phyloP scores from a whole-genome alignment of 2,329 filamentous ascomycete species.

The Davidsoniella neocaledoniae region DNA sequence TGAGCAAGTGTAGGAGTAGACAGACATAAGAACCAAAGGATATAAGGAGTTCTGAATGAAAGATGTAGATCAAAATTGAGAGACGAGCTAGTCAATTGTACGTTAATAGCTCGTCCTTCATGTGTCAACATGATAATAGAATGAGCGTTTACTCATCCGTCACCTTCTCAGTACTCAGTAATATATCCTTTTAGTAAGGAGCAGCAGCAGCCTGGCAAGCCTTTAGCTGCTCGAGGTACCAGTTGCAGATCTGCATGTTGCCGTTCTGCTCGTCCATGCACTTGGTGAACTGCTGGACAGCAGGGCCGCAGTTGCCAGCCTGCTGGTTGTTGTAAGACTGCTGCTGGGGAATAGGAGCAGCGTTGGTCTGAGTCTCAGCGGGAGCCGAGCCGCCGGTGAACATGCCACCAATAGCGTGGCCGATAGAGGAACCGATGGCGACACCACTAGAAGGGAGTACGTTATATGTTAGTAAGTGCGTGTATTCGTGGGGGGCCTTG shows the following conservation, averaged over 20 bases:
- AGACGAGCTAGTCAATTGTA: neutral
- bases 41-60: neutral
- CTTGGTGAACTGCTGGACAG: slow-evolving; percentile 73
- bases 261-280: slow-evolving; percentile 94
- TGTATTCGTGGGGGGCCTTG: slow-evolving; percentile 11
- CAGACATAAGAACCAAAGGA: neutral
- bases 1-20: neutral
- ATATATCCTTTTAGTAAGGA: slow-evolving; percentile 5
- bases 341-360: slow-evolving; percentile 28
- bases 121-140: too few species aligned
- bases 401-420: slow-evolving; percentile 80
- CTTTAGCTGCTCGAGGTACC: slow-evolving; percentile 87
- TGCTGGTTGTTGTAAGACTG: slow-evolving; percentile 29
- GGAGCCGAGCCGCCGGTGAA: slow-evolving; percentile 54
- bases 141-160: too few species aligned
- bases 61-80: neutral
- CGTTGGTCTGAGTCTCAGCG: slow-evolving; percentile 27
- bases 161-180: too few species aligned
- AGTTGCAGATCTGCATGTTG: slow-evolving; percentile 89
- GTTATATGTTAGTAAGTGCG: neutral
- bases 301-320: slow-evolving; percentile 51
- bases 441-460: slow-evolving; percentile 53
- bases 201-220: slow-evolving; percentile 12
- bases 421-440: slow-evolving; percentile 86
- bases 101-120: neutral